Conservation (phyloP, 2,329 filamentous ascomycete genomes). For the Lachnellula hyalina region DNA sequence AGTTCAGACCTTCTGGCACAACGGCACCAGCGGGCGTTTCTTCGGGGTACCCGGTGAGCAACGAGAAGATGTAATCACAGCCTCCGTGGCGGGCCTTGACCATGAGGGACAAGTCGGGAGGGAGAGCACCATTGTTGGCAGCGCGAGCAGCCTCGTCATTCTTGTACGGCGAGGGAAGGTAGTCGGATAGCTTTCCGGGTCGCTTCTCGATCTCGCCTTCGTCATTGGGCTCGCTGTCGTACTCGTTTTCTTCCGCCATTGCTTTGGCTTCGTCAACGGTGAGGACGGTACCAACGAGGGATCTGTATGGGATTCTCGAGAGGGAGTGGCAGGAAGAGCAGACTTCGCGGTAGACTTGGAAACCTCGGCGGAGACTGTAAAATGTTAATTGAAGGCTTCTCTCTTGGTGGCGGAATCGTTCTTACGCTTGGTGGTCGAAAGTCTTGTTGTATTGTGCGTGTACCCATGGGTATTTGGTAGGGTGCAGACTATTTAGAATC, state of each 20-base stretch:
- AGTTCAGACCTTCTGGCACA: constrained; percentile 89
- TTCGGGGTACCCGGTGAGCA: constrained; percentile 96
- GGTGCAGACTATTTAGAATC: constrained; percentile 65
- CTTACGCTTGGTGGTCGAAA: constrained; percentile 95
- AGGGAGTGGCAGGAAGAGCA: constrained; percentile 98
- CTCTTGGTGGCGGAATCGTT: constrained; percentile 22
- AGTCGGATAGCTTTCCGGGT: constrained; percentile 96
- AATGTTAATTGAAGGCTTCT: constrained; percentile 21
- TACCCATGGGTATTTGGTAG: constrained; percentile 92
- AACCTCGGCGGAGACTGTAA: constrained; percentile 87
- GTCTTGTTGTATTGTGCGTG: constrained; percentile 90
- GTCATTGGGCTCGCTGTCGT: constrained; percentile 96
- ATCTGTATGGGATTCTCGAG: constrained; percentile 85
- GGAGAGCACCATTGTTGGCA: constrained; percentile 96
- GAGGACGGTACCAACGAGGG: constrained; percentile 84
- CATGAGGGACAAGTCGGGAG: constrained; percentile 95
- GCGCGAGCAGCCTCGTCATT: constrained; percentile 98
- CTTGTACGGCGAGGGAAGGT: constrained; percentile 92
- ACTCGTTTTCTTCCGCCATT: constrained; percentile 96
- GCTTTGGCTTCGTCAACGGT: constrained; percentile 98
- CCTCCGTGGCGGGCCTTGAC: constrained; percentile 97
- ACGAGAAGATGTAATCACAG: constrained; percentile 96
- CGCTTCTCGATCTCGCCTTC: constrained; percentile 98
- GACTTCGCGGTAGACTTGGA: constrained; percentile 98
- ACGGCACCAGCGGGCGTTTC: constrained; percentile 85